phyloP scores from a whole-genome alignment of 169 alveolate species.

The Cyclospora cayetanensis region DNA sequence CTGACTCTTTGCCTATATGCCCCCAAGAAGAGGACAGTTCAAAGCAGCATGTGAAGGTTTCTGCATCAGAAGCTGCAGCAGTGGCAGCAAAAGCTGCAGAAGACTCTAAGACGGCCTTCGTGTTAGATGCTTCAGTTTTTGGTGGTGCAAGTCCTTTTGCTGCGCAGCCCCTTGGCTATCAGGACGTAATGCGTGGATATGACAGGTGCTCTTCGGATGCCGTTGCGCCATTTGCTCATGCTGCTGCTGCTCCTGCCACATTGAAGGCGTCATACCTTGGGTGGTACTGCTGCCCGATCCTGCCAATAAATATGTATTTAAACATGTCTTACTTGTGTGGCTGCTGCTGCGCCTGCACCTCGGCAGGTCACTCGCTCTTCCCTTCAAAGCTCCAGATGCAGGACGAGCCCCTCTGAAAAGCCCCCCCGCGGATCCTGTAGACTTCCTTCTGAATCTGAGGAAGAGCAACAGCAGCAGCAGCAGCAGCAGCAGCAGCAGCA shows the following conservation, averaged over 20 bases:
- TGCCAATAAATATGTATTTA: not conserved
- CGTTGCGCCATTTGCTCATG: not conserved
- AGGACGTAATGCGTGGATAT: not conserved
- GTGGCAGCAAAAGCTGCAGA: not conserved
- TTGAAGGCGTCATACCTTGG: not conserved
- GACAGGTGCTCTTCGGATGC: not conserved
- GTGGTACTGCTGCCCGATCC: not conserved
- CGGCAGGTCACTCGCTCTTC: slow-evolving; percentile 16
- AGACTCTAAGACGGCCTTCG: not conserved
- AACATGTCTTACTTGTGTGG: not conserved
- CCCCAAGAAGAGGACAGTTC: no score
- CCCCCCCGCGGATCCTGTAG: slow-evolving; percentile 27
- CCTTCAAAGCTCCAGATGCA: not conserved
- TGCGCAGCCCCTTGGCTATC: not conserved
- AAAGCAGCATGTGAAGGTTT: no score
- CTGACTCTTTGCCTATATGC: no score
- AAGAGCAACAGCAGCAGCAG: slow-evolving; percentile 33
- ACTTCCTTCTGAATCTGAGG: not conserved
- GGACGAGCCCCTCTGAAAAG: not conserved
- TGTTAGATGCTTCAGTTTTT: not conserved
- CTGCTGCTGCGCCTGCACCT: not conserved
- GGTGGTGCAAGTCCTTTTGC: slow-evolving; percentile 22
- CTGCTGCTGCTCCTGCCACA: not conserved
- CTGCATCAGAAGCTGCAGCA: slow-evolving; percentile 15
- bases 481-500: slow-evolving; percentile 40